phyloP scores from a whole-genome alignment of 75 land plant genomes.

The Pseudotsuga menziesii region DNA sequence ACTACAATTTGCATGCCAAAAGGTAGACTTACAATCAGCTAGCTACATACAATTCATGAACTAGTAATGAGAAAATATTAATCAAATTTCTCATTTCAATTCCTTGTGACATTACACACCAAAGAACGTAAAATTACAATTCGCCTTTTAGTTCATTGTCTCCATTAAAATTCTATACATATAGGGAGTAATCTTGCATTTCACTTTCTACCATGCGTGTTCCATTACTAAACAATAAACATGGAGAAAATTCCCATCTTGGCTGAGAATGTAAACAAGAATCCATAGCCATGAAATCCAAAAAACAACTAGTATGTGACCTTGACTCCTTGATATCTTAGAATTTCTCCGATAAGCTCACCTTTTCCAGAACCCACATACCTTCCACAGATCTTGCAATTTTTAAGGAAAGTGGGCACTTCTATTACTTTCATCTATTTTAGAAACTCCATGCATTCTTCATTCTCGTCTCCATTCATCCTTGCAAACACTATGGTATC shows the following conservation, averaged over 20 bases:
- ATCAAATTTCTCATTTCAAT: not conserved
- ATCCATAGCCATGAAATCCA: not conserved
- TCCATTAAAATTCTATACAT: not conserved
- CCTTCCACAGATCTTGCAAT: conserved; percentile 67
- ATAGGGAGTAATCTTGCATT: not conserved
- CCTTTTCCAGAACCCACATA: conserved; percentile 97
- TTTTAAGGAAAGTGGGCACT: conserved; percentile 89
- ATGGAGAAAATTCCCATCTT: not conserved
- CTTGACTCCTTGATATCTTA: conserved; percentile 85
- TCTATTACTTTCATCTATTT: conserved; percentile 71
- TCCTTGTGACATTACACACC: not conserved
- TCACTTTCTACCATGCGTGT: not conserved
- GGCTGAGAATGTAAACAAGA: not conserved
- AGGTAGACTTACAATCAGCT: too few species aligned
- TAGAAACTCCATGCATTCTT: conserved; percentile 80
- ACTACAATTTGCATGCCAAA: too few species aligned
- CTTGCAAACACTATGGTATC: conserved; percentile 81
- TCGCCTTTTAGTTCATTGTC: not conserved
- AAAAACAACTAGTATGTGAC: conserved; percentile 44
- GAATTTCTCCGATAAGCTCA: conserved; percentile 93
- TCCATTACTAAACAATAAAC: too few species aligned
- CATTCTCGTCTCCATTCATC: conserved; percentile 96
- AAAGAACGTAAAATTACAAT: not conserved
- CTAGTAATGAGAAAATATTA: too few species aligned
- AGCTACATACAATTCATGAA: too few species aligned